A percentile compares a stretch with the other conserved stretches of the same genome.
These are phyloP conservation scores for Fagopyrum homotropicum DNA, from an alignment of 148 eudicot species.

Conservation along the genomic window DNA sequence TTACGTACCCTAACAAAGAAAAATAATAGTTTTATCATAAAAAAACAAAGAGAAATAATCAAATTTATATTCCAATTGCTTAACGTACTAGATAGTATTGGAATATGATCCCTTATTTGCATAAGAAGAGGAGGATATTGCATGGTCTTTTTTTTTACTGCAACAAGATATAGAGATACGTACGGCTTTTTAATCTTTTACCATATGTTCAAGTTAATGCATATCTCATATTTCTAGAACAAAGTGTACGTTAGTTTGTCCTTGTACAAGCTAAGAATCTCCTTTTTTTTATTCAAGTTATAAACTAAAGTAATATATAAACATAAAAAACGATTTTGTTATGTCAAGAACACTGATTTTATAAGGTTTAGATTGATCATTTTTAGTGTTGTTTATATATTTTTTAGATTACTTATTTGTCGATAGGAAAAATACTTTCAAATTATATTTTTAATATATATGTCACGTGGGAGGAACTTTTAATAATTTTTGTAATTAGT, in stretches of 20 bases:
- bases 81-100: background rate
- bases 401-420: too few species aligned
- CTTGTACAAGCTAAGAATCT: conserved; percentile 3
- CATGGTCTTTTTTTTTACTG: background rate
- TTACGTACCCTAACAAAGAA: background rate
- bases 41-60: too few species aligned
- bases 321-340: too few species aligned
- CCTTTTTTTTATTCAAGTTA: background rate
- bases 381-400: too few species aligned
- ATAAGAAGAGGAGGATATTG: background rate
- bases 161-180: background rate
- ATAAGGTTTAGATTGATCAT: too few species aligned
- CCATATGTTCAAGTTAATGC: background rate
- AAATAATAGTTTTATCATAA: background rate
- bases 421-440: too few species aligned
- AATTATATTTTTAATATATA: too few species aligned
- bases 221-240: background rate
- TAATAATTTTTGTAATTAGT: too few species aligned
- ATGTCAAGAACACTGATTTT: too few species aligned
- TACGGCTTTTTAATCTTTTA: background rate
- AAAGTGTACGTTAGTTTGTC: background rate
- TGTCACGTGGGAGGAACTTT: too few species aligned
- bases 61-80: background rate
- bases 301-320: background rate
- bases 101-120: background rate